Percentiles rank a stretch among this genome's conserved stretches.
These are phyloP conservation scores for Dactylella cylindrospora DNA, from an alignment of 2,329 filamentous ascomycete species.

Conservation along the genomic window DNA sequence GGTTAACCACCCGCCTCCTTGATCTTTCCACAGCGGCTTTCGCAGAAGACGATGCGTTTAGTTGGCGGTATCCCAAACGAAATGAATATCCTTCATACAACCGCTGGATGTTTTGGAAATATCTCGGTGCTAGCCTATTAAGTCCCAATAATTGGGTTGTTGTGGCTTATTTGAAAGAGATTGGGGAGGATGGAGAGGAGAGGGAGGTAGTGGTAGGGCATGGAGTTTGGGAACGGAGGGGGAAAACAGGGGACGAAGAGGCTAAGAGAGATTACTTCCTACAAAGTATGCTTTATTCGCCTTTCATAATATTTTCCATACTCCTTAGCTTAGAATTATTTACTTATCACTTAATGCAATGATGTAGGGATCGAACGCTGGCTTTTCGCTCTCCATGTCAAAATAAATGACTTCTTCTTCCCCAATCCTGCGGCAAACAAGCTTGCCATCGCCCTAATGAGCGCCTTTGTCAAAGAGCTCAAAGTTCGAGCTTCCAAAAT, in stretches of 20 bases:
- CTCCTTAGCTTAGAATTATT: too few relatives aligned
- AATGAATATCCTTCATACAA: conserved; percentile 14
- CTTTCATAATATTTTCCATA: too few relatives aligned
- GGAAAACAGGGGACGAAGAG: background rate
- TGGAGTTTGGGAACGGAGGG: conserved; percentile 26
- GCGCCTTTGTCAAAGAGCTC: conserved; percentile 12
- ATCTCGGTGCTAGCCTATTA: conserved; percentile 18
- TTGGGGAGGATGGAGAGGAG: too few relatives aligned
- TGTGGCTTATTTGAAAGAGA: conserved; percentile 19
- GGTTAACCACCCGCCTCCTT: conserved; percentile 1
- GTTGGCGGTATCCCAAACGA: conserved; percentile 28
- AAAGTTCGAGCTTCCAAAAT: conserved; percentile 3
- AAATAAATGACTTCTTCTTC: conserved; percentile 12
- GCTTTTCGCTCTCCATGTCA: conserved; percentile 26
- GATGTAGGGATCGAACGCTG: conserved; percentile 34
- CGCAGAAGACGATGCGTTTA: conserved; percentile 18
- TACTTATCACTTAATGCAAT: too few relatives aligned
- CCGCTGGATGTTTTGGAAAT: conserved; percentile 20
- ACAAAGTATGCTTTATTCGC: conserved; percentile 41
- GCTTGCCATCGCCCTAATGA: conserved; percentile 35
- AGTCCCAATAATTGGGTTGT: conserved; percentile 28
- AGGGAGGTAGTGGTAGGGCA: conserved; percentile 19
- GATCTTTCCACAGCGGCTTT: conserved; percentile 15
- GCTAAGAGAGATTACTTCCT: conserved; percentile 23
- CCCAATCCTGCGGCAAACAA: conserved; percentile 15